A percentile compares a stretch with the other conserved stretches of the same genome.
phyloP scores from a whole-genome alignment of 2,329 filamentous ascomycete species.

The Thermothelomyces thermophilus region DNA sequence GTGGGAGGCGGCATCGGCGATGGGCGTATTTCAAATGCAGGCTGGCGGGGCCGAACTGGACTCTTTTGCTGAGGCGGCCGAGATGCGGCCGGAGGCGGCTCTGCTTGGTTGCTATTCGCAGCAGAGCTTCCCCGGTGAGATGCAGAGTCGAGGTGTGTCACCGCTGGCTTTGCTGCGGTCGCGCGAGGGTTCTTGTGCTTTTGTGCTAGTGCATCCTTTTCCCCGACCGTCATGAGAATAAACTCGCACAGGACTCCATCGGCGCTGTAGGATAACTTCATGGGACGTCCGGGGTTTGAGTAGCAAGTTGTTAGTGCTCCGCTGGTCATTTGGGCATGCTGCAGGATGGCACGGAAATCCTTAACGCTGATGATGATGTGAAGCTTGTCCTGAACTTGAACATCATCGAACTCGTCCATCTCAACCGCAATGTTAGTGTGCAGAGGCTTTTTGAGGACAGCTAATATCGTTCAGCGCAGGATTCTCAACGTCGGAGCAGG shows the following conservation, averaged over 20 bases:
- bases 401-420: constrained; percentile 68
- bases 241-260: constrained; percentile 69
- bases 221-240: constrained; percentile 75
- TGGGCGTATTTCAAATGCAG: constrained; percentile 32
- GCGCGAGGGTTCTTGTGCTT: constrained; percentile 39
- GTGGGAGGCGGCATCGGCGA: constrained; percentile 37
- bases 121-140: constrained; percentile 38
- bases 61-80: constrained; percentile 35
- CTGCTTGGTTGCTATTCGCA: constrained; percentile 23
- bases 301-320: constrained; percentile 63
- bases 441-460: constrained; percentile 71
- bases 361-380: constrained; percentile 78
- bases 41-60: constrained; percentile 30
- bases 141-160: constrained; percentile 41
- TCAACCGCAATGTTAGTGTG: constrained; percentile 75
- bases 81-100: constrained; percentile 30
- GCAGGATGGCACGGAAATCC: constrained; percentile 72
- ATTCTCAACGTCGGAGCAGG: not conserved
- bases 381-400: constrained; percentile 65
- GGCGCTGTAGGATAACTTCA: constrained; percentile 64
- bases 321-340: constrained; percentile 64
- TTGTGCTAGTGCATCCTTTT: constrained; percentile 45
- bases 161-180: constrained; percentile 36
- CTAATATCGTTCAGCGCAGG: constrained; percentile 34
- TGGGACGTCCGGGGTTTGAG: constrained; percentile 62